Conservation (phyloP, 768 basidiomycete genomes). For the Mycena albidolilacea region DNA sequence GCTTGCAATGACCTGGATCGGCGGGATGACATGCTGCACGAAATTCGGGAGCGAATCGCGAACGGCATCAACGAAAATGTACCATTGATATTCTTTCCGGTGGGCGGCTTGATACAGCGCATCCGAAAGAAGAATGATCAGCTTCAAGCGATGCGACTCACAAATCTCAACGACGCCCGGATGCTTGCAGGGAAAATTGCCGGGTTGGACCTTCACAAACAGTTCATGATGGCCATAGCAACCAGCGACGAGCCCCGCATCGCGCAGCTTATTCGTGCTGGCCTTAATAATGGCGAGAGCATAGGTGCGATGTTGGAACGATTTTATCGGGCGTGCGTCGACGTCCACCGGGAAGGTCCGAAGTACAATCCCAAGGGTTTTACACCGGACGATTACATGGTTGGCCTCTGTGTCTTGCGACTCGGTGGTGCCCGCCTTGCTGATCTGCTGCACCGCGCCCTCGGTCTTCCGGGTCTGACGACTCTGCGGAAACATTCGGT, state of each 20-base stretch:
- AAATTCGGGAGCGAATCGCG: constrained; percentile 21
- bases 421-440: too few species aligned
- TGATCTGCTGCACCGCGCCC: too few species aligned
- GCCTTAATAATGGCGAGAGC: background rate
- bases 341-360: constrained; percentile 24
- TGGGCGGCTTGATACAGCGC: constrained; percentile 26
- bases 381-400: too few species aligned
- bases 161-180: constrained; percentile 25
- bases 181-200: constrained; percentile 10
- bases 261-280: constrained; percentile 27
- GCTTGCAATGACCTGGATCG: too few species aligned
- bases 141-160: constrained; percentile 15
- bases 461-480: too few species aligned
- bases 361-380: constrained; percentile 27
- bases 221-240: constrained; percentile 34
- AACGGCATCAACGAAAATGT: constrained; percentile 32
- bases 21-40: background rate
- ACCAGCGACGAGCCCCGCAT: constrained; percentile 37
- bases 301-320: constrained; percentile 24
- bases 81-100: constrained; percentile 22
- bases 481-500: too few species aligned
- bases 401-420: too few species aligned
- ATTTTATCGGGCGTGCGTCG: constrained; percentile 25
- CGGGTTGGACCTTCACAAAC: constrained; percentile 36
- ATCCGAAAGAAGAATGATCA: constrained; percentile 22